Evolutionary conservation across 139 green algal genomes (phyloP).

Genomic region (Auxenochlorella pyrenoidosa): DNA sequence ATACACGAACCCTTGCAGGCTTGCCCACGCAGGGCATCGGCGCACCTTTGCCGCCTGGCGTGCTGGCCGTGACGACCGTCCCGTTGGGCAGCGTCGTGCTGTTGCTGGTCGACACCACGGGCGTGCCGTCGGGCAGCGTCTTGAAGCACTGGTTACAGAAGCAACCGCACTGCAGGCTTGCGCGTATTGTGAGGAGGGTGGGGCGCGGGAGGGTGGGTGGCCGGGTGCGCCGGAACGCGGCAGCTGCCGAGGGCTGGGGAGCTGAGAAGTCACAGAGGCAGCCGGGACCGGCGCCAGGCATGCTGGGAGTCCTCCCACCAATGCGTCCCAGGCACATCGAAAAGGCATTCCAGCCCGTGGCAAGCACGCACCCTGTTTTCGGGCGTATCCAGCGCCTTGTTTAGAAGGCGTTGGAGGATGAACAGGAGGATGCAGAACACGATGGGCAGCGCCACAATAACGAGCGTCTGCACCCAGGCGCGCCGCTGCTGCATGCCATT

Average conservation of each 20-base stretch:
- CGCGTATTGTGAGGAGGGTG: neutral
- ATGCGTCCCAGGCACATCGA: no score
- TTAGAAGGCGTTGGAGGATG: constrained; percentile 55
- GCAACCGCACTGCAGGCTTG: constrained; percentile 67
- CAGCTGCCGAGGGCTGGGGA: no score
- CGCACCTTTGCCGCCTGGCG: neutral
- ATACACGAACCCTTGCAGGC: no score
- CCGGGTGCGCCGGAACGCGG: neutral
- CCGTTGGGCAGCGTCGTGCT: neutral
- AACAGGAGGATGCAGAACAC: constrained; percentile 79
- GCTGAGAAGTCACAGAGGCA: no score
- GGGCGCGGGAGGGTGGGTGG: neutral
- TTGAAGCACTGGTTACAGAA: constrained; percentile 70
- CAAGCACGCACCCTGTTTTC: constrained; percentile 53
- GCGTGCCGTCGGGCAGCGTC: neutral
- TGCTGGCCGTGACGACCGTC: neutral
- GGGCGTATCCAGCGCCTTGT: constrained; percentile 53
- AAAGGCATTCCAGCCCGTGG: no score
- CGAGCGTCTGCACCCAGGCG: constrained; percentile 69
- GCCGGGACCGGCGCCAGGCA: no score
- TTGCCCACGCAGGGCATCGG: no score
- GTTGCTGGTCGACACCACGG: neutral
- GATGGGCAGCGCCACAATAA: constrained; percentile 72
- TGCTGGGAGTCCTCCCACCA: no score
- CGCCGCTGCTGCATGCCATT: constrained; percentile 72